These are phyloP conservation scores for Pyrenopolyporus hunteri DNA, from an alignment of 495 filamentous ascomycete species.

Conservation along the genomic window DNA sequence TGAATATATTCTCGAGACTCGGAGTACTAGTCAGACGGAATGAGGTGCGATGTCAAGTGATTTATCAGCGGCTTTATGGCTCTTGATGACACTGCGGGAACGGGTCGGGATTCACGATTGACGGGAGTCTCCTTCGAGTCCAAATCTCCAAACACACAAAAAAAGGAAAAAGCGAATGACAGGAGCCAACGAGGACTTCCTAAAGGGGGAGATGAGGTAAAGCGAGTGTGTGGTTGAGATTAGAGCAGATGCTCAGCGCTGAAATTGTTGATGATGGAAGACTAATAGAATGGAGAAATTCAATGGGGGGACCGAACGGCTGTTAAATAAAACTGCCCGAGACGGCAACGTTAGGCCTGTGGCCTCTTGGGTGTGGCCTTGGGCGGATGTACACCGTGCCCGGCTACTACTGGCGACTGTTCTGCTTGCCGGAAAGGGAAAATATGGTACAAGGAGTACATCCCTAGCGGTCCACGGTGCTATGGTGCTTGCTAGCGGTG, in stretches of 20 bases:
- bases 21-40: conserved; percentile 37
- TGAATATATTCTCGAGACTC: conserved; percentile 43
- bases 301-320: conserved; percentile 42
- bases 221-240: conserved; percentile 57
- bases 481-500: conserved; percentile 8
- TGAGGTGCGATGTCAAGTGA: conserved; percentile 35
- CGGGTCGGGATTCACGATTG: conserved; percentile 32
- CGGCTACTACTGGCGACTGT: conserved; percentile 13
- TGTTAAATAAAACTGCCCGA: conserved; percentile 41
- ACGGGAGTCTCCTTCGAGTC: conserved; percentile 37
- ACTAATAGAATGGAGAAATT: conserved; percentile 40
- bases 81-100: conserved; percentile 32
- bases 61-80: conserved; percentile 13
- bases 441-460: conserved; percentile 22
- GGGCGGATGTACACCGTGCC: conserved; percentile 25
- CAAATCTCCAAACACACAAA: conserved; percentile 51
- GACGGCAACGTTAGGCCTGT: conserved; percentile 30
- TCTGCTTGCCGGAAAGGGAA: conserved; percentile 36
- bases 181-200: conserved; percentile 71
- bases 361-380: conserved; percentile 15
- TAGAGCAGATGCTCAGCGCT: conserved; percentile 49
- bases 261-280: conserved; percentile 42
- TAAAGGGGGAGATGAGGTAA: conserved; percentile 49
- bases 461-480: not conserved
- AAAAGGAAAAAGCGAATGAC: conserved; percentile 64